Evolutionary conservation across 371 early-diverging fungal species (phyloP), one percentile per base, ranked within the genome.

Genomic region (Coemansia sp.): DNA sequence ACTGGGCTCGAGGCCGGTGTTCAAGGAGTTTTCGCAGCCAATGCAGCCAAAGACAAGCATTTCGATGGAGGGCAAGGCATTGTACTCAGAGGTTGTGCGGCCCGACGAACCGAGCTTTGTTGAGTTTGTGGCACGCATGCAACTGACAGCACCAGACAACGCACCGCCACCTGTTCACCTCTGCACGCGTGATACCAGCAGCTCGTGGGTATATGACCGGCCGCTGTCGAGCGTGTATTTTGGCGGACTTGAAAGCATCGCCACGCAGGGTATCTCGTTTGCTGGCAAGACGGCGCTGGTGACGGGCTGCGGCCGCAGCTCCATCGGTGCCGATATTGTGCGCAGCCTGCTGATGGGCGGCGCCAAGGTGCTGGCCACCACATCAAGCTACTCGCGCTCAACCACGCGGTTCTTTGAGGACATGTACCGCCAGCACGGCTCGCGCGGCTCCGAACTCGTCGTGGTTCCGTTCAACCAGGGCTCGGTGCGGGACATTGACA

Each of bases 381-480:
- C 97, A 47, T 94, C 94, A 34, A 87, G 93, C 67, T 97, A 90
- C 85, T 91, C 88, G 69, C 88, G 87, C 62, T 78, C 81, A 11
- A 88, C 85, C 20, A 90, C 90, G 49, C 90, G 91, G 77, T 92
- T 91, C 82, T 97, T 91, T 87, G 93, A 92, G 72, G 78, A 83
- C 54, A 91, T 97, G 75, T 97, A 93, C 80, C 90, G 93, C 69
- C 80, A 81, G 31, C 87, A 86, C 71, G 97, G 96, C 26, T 89
- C 94, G 54, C 89, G 90, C 77, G 93, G 92, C 42, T 90, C 92
- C 8, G 83, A 88, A 36, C 81, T 97, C 52, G 82, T 95, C 45
- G 90, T 97, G 35, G 94, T 95, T 39, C 96, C 97, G 26, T 97
- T 95, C 86, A 97, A 97, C 77, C 93, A 91, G 67, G 95, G 90